Evolutionary conservation across 768 basidiomycete species (phyloP).

Genomic region (Chiua virens): DNA sequence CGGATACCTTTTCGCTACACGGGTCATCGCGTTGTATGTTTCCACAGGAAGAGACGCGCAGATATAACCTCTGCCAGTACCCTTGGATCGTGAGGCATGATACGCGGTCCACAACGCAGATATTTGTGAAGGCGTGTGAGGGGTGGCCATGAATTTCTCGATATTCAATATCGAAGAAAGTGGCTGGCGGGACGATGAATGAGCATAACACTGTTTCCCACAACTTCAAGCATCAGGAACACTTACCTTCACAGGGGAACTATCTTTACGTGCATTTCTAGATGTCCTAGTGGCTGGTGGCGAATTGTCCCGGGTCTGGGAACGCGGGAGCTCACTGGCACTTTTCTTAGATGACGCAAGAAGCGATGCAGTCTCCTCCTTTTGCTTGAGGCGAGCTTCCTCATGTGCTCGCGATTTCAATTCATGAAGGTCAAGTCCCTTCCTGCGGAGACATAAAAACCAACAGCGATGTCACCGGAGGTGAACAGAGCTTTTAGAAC

Average conservation of each 20-base stretch:
- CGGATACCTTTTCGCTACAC: slow-evolving; percentile 63
- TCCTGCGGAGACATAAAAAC: slow-evolving; percentile 31
- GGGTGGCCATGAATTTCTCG: slow-evolving; percentile 58
- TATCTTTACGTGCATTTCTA: slow-evolving; percentile 49
- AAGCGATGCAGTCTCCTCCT: slow-evolving; percentile 14
- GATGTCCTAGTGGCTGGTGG: slow-evolving; percentile 3
- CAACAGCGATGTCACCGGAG: too few species aligned
- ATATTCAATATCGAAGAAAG: slow-evolving; percentile 81
- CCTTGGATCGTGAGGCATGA: slow-evolving; percentile 75
- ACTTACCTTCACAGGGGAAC: slow-evolving; percentile 65
- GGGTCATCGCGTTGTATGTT: slow-evolving; percentile 70
- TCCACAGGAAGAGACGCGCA: slow-evolving; percentile 78
- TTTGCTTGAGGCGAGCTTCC: slow-evolving; percentile 35
- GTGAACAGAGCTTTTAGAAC: slow-evolving; percentile 10
- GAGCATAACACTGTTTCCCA: neutral
- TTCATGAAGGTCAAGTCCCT: slow-evolving; percentile 41
- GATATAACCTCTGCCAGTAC: slow-evolving; percentile 81
- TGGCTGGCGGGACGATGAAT: slow-evolving; percentile 49
- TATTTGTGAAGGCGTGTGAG: slow-evolving; percentile 74
- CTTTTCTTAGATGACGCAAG: slow-evolving; percentile 14
- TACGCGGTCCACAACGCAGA: slow-evolving; percentile 87
- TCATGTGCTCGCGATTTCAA: slow-evolving; percentile 30
- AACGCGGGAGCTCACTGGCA: slow-evolving; percentile 5
- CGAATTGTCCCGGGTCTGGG: slow-evolving; percentile 6
- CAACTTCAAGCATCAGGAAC: neutral